Conservation (phyloP, 2,329 filamentous ascomycete genomes). For the Sporothrix protearum region DNA sequence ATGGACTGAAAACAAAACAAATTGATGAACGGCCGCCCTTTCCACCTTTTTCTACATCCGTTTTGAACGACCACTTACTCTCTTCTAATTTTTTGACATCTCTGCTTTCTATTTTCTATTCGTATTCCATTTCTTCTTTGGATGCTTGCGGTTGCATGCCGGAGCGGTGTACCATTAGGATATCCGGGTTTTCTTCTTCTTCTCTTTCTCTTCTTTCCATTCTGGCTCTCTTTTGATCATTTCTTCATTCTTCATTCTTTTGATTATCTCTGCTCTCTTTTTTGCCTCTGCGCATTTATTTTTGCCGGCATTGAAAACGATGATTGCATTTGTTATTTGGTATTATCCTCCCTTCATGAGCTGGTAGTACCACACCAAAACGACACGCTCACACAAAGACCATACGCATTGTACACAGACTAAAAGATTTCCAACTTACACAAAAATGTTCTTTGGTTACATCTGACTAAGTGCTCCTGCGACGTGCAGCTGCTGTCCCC, state of each 20-base stretch:
- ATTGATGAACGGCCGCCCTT: background rate
- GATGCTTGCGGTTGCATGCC: slow-evolving; percentile 20
- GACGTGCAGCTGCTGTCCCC: background rate
- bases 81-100: background rate
- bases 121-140: slow-evolving; percentile 5
- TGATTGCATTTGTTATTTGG: slow-evolving; percentile 3
- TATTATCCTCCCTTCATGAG: slow-evolving; percentile 4
- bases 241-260: slow-evolving; percentile 26
- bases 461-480: background rate
- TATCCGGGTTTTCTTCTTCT: slow-evolving; percentile 34
- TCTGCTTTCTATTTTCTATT: slow-evolving; percentile 7
- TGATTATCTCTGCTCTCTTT: no score
- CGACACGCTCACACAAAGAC: slow-evolving; percentile 5
- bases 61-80: background rate
- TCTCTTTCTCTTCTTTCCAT: background rate
- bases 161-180: slow-evolving; percentile 40
- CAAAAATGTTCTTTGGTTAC: slow-evolving; percentile 11
- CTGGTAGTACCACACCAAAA: background rate
- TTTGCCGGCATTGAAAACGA: background rate
- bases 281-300: background rate
- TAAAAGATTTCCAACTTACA: background rate
- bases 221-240: background rate
- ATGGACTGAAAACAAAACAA: background rate
- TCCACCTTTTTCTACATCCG: background rate
- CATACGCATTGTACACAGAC: background rate